phyloP scores from a whole-genome alignment of 108 stramenopile species.

The Skeletonema tropicum region DNA sequence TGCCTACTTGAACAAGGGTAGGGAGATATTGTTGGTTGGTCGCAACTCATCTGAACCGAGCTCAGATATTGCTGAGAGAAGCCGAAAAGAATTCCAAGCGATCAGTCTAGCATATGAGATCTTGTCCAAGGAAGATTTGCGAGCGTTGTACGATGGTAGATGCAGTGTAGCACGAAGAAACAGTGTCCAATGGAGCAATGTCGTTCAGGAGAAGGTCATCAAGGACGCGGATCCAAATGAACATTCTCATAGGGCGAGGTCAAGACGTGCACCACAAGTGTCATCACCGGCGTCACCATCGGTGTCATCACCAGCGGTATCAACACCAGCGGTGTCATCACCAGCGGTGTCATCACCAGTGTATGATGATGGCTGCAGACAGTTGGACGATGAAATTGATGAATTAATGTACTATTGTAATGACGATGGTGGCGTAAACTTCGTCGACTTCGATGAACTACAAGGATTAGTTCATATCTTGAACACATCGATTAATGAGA shows the following conservation, averaged over 20 bases:
- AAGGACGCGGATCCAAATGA: background rate
- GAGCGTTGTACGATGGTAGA: conserved; percentile 3
- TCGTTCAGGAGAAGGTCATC: conserved; percentile 5
- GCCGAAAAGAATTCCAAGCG: conserved; percentile 1
- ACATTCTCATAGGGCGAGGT: background rate
- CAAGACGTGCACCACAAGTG: background rate
- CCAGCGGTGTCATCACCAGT: background rate
- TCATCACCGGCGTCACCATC: too few relatives aligned
- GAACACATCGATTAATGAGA: background rate
- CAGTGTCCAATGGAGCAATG: conserved; percentile 6
- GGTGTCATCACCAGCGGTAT: too few relatives aligned
- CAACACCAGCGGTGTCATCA: too few relatives aligned
- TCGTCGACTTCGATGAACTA: background rate
- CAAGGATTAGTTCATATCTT: background rate
- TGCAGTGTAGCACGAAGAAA: background rate
- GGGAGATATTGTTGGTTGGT: conserved; percentile 1
- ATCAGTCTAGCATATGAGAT: conserved; percentile 5
- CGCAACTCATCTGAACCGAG: background rate
- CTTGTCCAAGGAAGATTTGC: conserved; percentile 3
- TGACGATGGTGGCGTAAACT: background rate
- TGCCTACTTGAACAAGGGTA: background rate
- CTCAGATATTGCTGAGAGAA: background rate
- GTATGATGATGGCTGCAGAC: background rate
- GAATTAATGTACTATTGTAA: conserved; percentile 2
- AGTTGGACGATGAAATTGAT: background rate